Evolutionary conservation across 1,139 yeast species (phyloP).

Genomic region (Magnusiomyces clavatus): DNA sequence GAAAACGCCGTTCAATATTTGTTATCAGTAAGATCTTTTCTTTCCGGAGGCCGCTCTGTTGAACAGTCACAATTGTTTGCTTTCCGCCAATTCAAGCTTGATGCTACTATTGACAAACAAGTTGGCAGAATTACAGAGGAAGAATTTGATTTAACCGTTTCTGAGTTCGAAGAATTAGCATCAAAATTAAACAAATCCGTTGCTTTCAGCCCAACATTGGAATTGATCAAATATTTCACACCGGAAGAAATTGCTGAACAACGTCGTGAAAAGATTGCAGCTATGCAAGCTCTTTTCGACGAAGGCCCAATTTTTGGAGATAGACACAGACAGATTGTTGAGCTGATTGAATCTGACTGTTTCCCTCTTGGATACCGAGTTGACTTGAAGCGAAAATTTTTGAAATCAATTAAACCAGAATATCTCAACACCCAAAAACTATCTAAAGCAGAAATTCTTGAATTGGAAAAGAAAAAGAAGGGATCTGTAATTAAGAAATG

Average conservation of each 20-base stretch:
- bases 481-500: slow-evolving; percentile 41
- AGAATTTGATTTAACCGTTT: slow-evolving; percentile 26
- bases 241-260: slow-evolving; percentile 30
- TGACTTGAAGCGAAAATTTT: slow-evolving; percentile 35
- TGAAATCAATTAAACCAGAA: slow-evolving; percentile 32
- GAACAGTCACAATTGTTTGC: slow-evolving; percentile 53
- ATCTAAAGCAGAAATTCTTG: slow-evolving; percentile 24
- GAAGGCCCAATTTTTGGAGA: slow-evolving; percentile 13
- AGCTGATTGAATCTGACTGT: slow-evolving; percentile 25
- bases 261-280: slow-evolving; percentile 27
- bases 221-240: slow-evolving; percentile 18
- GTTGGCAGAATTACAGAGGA: slow-evolving; percentile 26
- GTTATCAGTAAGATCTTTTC: slow-evolving; percentile 41
- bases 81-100: slow-evolving; percentile 45
- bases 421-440: slow-evolving; percentile 27
- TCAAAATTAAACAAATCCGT: slow-evolving; percentile 20
- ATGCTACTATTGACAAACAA: slow-evolving; percentile 41
- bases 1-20: slow-evolving; percentile 45
- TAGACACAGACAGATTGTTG: slow-evolving; percentile 13
- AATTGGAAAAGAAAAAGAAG: slow-evolving; percentile 13
- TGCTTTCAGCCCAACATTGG: slow-evolving; percentile 20
- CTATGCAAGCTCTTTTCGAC: slow-evolving; percentile 8
- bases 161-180: slow-evolving; percentile 31
- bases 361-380: slow-evolving; percentile 36
- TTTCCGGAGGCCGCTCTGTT: slow-evolving; percentile 37